Conservation (phyloP, 257 asterid genomes). For the Craterostigma plantagineum region DNA sequence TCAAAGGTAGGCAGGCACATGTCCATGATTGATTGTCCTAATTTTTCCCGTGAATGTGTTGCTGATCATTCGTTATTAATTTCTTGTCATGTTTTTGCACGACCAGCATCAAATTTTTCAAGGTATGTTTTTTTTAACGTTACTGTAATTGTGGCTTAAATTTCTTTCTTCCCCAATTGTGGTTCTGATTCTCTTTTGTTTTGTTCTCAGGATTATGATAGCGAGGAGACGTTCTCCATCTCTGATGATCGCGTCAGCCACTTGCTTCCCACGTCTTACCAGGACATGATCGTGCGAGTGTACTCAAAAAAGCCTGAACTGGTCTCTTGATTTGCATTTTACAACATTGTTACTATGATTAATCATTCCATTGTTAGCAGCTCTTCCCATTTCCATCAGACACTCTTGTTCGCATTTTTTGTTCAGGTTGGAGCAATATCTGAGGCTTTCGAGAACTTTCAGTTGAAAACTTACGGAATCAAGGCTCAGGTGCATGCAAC, state of each 20-base stretch:
- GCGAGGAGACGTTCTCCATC: conserved; percentile 55
- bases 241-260: conserved; percentile 71
- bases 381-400: background rate
- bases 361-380: too few relatives aligned
- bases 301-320: conserved; percentile 79
- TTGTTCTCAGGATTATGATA: conserved; percentile 45
- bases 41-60: background rate
- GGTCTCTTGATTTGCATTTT: conserved; percentile 30
- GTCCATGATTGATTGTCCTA: conserved; percentile 3
- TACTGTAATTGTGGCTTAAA: conserved; percentile 5
- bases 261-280: conserved; percentile 69
- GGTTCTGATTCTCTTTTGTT: background rate
- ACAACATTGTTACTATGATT: background rate
- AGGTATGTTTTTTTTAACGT: conserved; percentile 36
- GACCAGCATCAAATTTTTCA: conserved; percentile 75
- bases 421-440: conserved; percentile 51
- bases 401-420: background rate
- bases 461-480: conserved; percentile 64
- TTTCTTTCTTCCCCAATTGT: background rate
- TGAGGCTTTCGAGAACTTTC: conserved; percentile 90
- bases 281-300: conserved; percentile 89
- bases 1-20: conserved; percentile 61
- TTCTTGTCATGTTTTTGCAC: conserved; percentile 16
- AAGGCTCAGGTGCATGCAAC: conserved; percentile 61
- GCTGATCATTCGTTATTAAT: too few relatives aligned